Evolutionary conservation across 805 yeast genomes (phyloP), one percentile per base, ranked within the genome.

Genomic region (Kodamaea restingae): DNA sequence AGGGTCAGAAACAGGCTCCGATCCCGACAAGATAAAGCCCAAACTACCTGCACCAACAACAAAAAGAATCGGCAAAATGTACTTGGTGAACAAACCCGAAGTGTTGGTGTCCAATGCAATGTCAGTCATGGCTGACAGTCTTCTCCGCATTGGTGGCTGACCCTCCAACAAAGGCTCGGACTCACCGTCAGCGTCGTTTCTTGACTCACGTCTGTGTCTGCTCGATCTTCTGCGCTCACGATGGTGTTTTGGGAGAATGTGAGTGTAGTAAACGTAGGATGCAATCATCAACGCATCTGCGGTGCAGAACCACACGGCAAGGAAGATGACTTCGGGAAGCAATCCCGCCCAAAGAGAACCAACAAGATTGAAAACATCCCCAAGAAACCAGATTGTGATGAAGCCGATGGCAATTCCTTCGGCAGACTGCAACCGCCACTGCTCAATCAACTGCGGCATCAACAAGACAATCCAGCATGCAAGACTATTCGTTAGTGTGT

Each of bases 401-500:
- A 85, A 84, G 4, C 80, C 74, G 22, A 81, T 70, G 27, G 91
- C 77, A 17, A 84, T 78, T 4, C 95, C 95, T 24, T 83, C 90
- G 3, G 88, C 85, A 12, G 80, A 73, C 52, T 84, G 79, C 39
- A 79, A 61, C 39, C 84, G 62, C 88, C 88, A 85, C 61, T 84
- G 91, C 55, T 84, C 95, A 18, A 84, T 72, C 34, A 84, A 69
- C 56, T 84, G 95, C 0, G 95, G 93, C 48, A 85, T 62, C 42
- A 84, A 70, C 29, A 84, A 61, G 10, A 84, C 88, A 9, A 85
- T 71, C 88, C 90, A 85, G 56, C 91, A 81, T 0, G 91, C 88
- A 30, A 84, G 69, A 22, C 80, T 72, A 46, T 36, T 32, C 27
- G 40, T 36, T 38, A 31, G 43, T 42, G 14, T 7, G 17, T n/a